Evolutionary conservation across 176 grass and related monocot species (phyloP), one percentile per base, ranked within the genome.

Genomic region (Carex littledalei): DNA sequence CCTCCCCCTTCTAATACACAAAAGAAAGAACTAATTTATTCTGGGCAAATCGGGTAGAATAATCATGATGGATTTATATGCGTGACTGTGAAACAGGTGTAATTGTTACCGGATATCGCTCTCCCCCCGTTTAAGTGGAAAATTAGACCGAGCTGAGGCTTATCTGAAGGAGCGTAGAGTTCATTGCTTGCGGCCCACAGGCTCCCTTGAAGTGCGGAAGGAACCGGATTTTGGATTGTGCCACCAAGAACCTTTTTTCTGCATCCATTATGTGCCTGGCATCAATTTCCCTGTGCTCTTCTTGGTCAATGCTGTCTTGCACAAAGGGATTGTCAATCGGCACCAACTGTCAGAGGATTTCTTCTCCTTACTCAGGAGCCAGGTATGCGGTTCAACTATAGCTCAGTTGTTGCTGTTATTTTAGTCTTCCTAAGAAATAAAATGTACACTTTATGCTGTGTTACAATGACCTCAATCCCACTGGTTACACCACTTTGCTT

Each of bases 331-430:
- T 61, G 87, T 94, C 57, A 90, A 75, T 49, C 89, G 94, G 81
- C 86, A 93, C 84, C 95, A 98, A 84, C 89, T 98, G 18, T 93
- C 89, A 0, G 84, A 88, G 6, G 89, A 93, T 45, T 98, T 98
- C 89, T 89, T 88, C 22, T 56, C 52, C 63, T 84, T 93, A 81
- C 58, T 98, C 22, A 84, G 85, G 74, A 79, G 6, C 72, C 88
- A 76, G 76, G 87, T 84, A 8, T 86, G 88, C 10, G 8, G 16
- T 77, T 15, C 73, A 77, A 29, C 73, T 32, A 13, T 75, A n/a
- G 35, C 68, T 72, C 68, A 63, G 12, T 22, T 72, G 31, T 34
- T 50, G 47, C 24, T 63, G 60, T 22, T 63, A 63, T 22, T 22
- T 72, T 11, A 47, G 68, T 72, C 68, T 72, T 49, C 17, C 18